These are phyloP conservation scores for Cocos nucifera DNA, from an alignment of 176 grass and related monocot genomes.

Conservation along the genomic window DNA sequence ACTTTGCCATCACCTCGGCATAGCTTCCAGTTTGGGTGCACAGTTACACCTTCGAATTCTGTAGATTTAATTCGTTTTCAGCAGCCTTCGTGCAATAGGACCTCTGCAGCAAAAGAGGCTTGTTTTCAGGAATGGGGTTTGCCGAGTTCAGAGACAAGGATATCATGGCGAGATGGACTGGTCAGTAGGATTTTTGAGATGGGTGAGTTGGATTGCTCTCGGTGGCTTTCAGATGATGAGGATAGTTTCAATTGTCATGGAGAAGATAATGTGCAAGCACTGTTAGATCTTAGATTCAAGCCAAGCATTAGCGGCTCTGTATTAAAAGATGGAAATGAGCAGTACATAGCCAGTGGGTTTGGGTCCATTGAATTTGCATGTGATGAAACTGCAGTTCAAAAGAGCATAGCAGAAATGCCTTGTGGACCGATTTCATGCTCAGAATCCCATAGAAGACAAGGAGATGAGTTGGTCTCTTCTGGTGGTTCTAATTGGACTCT, in stretches of 20 bases:
- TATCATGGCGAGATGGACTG: slow-evolving; percentile 88
- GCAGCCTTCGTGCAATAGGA: slow-evolving; percentile 30
- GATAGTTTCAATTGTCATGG: slow-evolving; percentile 16
- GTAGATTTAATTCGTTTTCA: slow-evolving; percentile 61
- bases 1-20: slow-evolving; percentile 30
- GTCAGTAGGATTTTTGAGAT: slow-evolving; percentile 89
- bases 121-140: slow-evolving; percentile 16
- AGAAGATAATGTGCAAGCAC: not conserved
- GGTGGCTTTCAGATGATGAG: slow-evolving; percentile 78
- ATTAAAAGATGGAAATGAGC: slow-evolving; percentile 20
- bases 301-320: slow-evolving; percentile 5
- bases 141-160: slow-evolving; percentile 27
- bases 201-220: slow-evolving; percentile 57
- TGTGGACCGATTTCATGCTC: slow-evolving; percentile 22
- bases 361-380: slow-evolving; percentile 44
- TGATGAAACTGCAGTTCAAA: slow-evolving; percentile 5
- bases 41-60: slow-evolving; percentile 35
- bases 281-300: slow-evolving; percentile 14
- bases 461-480: slow-evolving; percentile 49
- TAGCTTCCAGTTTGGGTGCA: slow-evolving; percentile 63
- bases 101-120: slow-evolving; percentile 19
- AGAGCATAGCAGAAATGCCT: slow-evolving; percentile 4
- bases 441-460: slow-evolving; percentile 66
- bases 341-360: slow-evolving; percentile 27
- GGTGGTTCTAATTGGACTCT: slow-evolving; percentile 84